Evolutionary conservation across 1,139 yeast species (phyloP).

Genomic region (Meyerozyma sp.): DNA sequence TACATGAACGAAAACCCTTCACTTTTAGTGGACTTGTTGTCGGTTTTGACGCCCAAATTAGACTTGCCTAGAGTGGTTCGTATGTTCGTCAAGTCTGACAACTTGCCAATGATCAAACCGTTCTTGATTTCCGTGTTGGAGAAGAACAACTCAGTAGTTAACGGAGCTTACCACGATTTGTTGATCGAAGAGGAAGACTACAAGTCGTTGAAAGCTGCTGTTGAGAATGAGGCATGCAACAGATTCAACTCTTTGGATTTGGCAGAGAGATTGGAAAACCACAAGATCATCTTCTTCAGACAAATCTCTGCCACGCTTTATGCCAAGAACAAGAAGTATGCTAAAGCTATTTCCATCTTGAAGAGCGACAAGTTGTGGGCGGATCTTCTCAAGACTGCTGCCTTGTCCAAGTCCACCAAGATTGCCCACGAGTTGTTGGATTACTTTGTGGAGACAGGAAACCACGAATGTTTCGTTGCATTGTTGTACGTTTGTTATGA

Average conservation of each 20-base stretch:
- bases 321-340: constrained; percentile 91
- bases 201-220: constrained; percentile 80
- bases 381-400: constrained; percentile 89
- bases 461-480: constrained; percentile 93
- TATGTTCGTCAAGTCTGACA: constrained; percentile 92
- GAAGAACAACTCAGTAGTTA: constrained; percentile 86
- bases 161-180: constrained; percentile 91
- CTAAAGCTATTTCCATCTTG: constrained; percentile 80
- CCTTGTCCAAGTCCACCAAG: constrained; percentile 71
- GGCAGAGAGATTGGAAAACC: constrained; percentile 91
- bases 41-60: constrained; percentile 84
- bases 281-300: constrained; percentile 85
- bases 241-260: constrained; percentile 88
- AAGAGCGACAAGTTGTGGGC: constrained; percentile 93
- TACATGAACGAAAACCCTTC: constrained; percentile 92
- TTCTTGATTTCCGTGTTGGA: constrained; percentile 87
- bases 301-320: constrained; percentile 92
- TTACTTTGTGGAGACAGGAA: constrained; percentile 95
- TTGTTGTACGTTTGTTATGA: constrained; percentile 84
- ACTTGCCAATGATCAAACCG: constrained; percentile 92
- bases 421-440: constrained; percentile 85
- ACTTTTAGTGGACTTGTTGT: constrained; percentile 76
- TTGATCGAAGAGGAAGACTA: constrained; percentile 96
- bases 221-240: constrained; percentile 74
- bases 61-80: constrained; percentile 94